Percentiles rank a stretch among this genome's conserved stretches.
phyloP scores from a whole-genome alignment of 495 filamentous ascomycete genomes.

The Penicillium odoratum region DNA sequence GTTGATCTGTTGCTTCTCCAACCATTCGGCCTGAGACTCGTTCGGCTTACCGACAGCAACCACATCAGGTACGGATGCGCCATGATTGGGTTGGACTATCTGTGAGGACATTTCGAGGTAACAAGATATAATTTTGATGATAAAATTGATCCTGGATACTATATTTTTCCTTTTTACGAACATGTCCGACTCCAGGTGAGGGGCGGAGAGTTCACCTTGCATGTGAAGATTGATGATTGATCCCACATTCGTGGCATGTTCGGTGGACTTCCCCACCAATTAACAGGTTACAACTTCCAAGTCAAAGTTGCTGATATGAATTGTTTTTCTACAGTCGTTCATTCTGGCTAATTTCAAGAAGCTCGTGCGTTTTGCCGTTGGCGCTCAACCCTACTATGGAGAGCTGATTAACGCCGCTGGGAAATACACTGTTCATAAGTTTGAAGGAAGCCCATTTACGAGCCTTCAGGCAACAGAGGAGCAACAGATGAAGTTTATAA shows the following conservation, averaged over 20 bases:
- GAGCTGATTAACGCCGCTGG: slow-evolving; percentile 11
- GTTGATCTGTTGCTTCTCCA: slow-evolving; percentile 30
- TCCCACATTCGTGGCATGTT: not conserved
- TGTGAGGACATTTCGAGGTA: not conserved
- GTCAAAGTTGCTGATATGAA: no score
- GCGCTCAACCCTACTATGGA: slow-evolving; percentile 15
- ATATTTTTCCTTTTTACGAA: not conserved
- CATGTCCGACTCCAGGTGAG: no score
- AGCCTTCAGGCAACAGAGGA: slow-evolving; percentile 8
- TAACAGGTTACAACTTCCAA: not conserved
- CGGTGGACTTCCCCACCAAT: not conserved
- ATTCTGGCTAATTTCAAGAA: slow-evolving; percentile 17
- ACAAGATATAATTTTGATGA: not conserved
- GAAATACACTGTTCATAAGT: slow-evolving; percentile 9
- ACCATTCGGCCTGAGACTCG: slow-evolving; percentile 31
- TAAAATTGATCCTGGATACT: not conserved
- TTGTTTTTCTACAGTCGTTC: not conserved
- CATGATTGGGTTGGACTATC: slow-evolving; percentile 25
- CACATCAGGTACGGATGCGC: slow-evolving; percentile 32
- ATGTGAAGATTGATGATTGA: no score
- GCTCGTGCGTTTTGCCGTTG: slow-evolving; percentile 18
- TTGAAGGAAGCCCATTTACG: slow-evolving; percentile 14
- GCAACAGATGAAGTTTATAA: no score
- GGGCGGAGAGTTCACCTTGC: no score
- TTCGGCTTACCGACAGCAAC: slow-evolving; percentile 28